Evolutionary conservation across 2,329 filamentous ascomycete genomes (phyloP), one percentile per base, ranked within the genome.

Genomic region (Thielaviopsis populi): DNA sequence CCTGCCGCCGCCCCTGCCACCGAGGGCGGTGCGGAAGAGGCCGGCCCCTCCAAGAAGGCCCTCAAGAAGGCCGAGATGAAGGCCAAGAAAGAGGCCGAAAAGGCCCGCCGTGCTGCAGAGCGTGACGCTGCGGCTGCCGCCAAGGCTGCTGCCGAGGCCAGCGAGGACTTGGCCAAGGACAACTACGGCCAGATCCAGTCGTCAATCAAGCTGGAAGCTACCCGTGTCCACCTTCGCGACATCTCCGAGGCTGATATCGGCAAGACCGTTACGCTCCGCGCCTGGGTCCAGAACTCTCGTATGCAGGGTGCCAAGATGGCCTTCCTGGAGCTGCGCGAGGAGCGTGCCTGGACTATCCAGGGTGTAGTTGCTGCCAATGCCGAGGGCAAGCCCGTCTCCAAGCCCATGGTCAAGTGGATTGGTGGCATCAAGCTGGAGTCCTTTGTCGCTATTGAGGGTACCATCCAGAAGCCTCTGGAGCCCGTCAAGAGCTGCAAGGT

Each of bases 351-450:
- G 79, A 87, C 85, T 30, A 86, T 96, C 46, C 91, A 96, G 77
- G 90, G 87, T 61, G 86, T 96, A 43, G 78, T 90, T 17, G 80
- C 82, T 19, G 86, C 83, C 61, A 95, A 95, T 77, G 83, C 82
- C 70, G 83, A 90, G 70, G 84, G 80, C 42, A 81, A 76, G 60
- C 75, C 76, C 6, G 82, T 91, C 43, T 88, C 83, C 67, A 86
- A 85, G 73, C 90, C 89, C 75, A 97, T 97, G 92, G 89, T 96
- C 72, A 97, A 97, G 77, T 97, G 88, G 83, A 84, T 87, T 60
- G 83, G 83, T 59, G 81, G 78, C 53, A 76, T 96, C 69, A 87
- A 83, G 71, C 80, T 86, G 56, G 92, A 96, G 79, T 90, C 87
- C 69, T 91, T 88, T 69, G 85, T 96, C 30, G 78, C 85, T 48